Percentiles rank a stretch among this genome's conserved stretches.
Evolutionary conservation across 345 rosid species (phyloP).

Genomic region (Salix suchowensis): DNA sequence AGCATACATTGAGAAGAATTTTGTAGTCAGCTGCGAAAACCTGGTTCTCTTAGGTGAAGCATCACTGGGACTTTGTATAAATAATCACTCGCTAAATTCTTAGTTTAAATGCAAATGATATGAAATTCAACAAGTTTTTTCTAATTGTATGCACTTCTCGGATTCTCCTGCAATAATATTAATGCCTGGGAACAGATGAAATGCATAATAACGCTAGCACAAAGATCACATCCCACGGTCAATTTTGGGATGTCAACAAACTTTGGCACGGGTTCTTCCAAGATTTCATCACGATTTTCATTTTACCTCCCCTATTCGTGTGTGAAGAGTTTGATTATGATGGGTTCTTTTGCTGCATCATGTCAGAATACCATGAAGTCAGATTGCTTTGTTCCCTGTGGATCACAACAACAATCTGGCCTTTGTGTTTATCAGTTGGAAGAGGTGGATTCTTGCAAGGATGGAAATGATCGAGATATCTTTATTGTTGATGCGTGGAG

Average conservation of each 20-base stretch:
- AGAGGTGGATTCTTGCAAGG: not conserved
- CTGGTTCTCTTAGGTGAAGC: not conserved
- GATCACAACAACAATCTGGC: not conserved
- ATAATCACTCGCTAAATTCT: not conserved
- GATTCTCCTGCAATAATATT: not conserved
- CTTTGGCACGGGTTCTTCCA: not conserved
- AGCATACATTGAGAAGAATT: not conserved
- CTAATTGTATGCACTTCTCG: not conserved
- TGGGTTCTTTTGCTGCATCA: not conserved
- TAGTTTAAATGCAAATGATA: not conserved
- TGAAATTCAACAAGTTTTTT: conserved; percentile 7
- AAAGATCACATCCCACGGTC: not conserved
- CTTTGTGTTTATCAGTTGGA: not conserved
- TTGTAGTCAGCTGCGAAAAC: not conserved
- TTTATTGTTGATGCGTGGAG: not conserved
- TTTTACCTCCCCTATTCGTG: not conserved
- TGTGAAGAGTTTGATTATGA: not conserved
- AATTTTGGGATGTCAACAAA: not conserved
- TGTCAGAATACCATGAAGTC: not conserved
- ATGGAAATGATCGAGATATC: not conserved
- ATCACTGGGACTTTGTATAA: not conserved
- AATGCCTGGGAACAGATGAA: not conserved
- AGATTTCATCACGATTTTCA: not conserved
- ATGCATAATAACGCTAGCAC: not conserved
- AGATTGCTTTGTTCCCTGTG: not conserved